Base-by-base conservation (phyloP, 208 protist genomes). In the Crithidia brevicula region DNA sequence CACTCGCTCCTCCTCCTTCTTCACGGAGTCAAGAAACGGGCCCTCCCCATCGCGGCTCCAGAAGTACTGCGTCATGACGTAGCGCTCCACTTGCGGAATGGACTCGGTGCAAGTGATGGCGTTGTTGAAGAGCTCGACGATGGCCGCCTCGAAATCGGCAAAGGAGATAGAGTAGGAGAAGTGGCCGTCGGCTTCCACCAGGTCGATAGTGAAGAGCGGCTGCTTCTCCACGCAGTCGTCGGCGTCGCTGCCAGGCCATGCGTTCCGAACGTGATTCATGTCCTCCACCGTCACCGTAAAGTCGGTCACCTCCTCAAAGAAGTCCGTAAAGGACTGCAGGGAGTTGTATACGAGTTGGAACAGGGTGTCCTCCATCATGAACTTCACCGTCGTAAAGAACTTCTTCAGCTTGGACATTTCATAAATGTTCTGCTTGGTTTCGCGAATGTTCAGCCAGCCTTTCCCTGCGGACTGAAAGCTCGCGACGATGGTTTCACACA, bases 341-440 rank as follows among this genome's bases (percentile, higher is more conserved):
- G 92, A 97, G 52, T 78, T 89, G 79, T 97, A 95, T 40, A 98
- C 93, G 34, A 98, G 83, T 53, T 93, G 86, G 56, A 96, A 95
- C 6, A 98, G 78, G 11, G 93, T 96, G 82, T 98, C 95, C 77
- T 98, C 89, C 98, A 99, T 99, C 94, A 99, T 98, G 68, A 98
- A 98, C 74, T 95, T 97, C 58, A 99, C 96, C 22, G 95, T 97
- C 45, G 79, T 95, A 71, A 99, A 97, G 79, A 99, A 98, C 65
- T 97, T 98, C 82, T 98, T 98, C 7, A 99, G 92, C 81, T 99
- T 99, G 38, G 90, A 97, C 66, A 99, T 94, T 42, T 98, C 97
- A 83, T 99, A 99, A 31, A 99, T 97, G 47, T 98, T 93, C 63
- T 96, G 83, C 66, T 94, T 96, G 27, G 75, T 86, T 72, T 99